Evolutionary conservation across 2,329 filamentous ascomycete genomes (phyloP), one percentile per base, ranked within the genome.

Genomic region (Ustulina deusta): DNA sequence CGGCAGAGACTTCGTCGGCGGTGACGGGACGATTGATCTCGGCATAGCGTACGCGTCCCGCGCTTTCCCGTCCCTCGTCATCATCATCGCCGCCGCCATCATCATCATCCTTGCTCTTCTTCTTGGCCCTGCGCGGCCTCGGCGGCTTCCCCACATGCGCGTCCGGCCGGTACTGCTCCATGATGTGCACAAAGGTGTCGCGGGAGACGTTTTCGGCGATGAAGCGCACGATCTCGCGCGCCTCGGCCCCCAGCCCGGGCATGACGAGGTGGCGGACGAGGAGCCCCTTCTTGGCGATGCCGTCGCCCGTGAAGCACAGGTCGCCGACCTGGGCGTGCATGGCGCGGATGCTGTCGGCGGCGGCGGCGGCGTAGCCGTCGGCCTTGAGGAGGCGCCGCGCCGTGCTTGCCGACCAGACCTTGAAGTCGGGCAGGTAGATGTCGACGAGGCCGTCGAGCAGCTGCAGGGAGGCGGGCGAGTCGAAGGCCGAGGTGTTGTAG

Each of bases 391-490:
- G 81, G 11, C 92, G 84, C 73, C 86, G 90, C 22, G 91, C 91
- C 0, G 91, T 90, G 25, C 78, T 81, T 1, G 84, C 78, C 32
- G 86, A 86, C 92, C 92, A 96, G 10, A 94, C 88, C 78, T 97
- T 96, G 83, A 96, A 96, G 76, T 97, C 93, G 0, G 93, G 91
- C n/a, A 97, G 83, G 76, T 96, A 97, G 51, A 97, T 93, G 77
- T 96, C 93, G 0, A 96, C 88, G 32, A 97, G 81, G 0, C 93
- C 93, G 73, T 96, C 90, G 73, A 97, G 85, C 9, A 96, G 83
- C 66, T 88, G 80, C 1, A 97, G 82, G 0, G 90, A 93, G 2
- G 88, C 89, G 0, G 91, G 81, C 0, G 90, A 93, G 79, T 97
- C 93, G 75, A 92, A 97, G 11, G 90, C 89, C 0, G 91, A 94